phyloP scores from a whole-genome alignment of 2,329 filamentous ascomycete species.

The Colletotrichum caudatum region DNA sequence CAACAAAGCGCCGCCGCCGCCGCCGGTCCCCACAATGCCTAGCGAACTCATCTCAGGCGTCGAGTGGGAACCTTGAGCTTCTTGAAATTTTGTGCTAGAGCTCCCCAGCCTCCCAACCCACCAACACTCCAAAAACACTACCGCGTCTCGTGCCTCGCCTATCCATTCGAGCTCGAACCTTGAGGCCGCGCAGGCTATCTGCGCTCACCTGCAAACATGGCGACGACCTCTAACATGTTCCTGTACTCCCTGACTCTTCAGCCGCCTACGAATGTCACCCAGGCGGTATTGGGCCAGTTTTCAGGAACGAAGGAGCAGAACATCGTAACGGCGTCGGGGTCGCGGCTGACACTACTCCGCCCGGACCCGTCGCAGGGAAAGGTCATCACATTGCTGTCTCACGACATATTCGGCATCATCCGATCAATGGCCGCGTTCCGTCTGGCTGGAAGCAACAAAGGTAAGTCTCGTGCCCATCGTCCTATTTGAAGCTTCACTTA shows the following conservation, averaged over 20 bases:
- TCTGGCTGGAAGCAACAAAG: constrained; percentile 93
- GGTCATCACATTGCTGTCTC: constrained; percentile 85
- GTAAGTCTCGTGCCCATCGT: constrained; percentile 69
- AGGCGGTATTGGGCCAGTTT: constrained; percentile 95
- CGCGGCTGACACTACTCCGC: constrained; percentile 86
- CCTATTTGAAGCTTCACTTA: constrained; percentile 70
- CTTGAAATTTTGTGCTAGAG: constrained; percentile 41
- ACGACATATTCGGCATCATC: constrained; percentile 97
- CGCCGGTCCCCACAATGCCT: constrained; percentile 3
- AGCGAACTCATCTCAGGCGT: constrained; percentile 15
- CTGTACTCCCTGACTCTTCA: constrained; percentile 98
- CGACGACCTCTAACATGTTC: constrained; percentile 98
- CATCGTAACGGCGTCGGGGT: constrained; percentile 93
- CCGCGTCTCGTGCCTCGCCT: constrained; percentile 32
- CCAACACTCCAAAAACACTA: constrained; percentile 34
- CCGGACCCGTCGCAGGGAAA: constrained; percentile 89
- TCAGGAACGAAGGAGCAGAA: constrained; percentile 97
- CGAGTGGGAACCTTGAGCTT: constrained; percentile 40
- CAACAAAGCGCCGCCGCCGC: constrained; percentile 25
- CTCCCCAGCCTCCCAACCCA: constrained; percentile 38
- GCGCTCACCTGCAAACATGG: constrained; percentile 75
- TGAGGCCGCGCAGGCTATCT: constrained; percentile 64
- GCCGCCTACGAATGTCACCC: constrained; percentile 87
- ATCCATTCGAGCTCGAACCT: constrained; percentile 41
- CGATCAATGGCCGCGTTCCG: constrained; percentile 89